phyloP scores from a whole-genome alignment of 768 basidiomycete species.

The Suillus cothurnatus region DNA sequence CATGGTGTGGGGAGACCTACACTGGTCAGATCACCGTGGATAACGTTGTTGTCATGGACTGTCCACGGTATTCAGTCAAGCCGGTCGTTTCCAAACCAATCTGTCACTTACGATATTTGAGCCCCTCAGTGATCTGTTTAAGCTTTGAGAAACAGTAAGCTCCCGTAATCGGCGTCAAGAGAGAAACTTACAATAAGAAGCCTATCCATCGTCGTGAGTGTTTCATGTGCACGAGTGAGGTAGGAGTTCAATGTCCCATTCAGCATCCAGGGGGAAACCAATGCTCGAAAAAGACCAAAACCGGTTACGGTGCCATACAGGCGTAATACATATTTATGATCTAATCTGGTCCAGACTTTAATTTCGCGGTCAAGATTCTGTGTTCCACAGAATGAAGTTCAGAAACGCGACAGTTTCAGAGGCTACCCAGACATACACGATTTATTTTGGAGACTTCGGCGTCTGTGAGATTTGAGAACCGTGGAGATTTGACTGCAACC shows the following conservation, averaged over 20 bases:
- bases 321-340: constrained; percentile 23
- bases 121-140: constrained; percentile 22
- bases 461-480: not conserved
- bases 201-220: constrained; percentile 10
- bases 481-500: constrained; percentile 11
- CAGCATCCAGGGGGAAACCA: constrained; percentile 45
- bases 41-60: constrained; percentile 7
- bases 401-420: not conserved
- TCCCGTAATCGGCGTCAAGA: not conserved
- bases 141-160: constrained; percentile 21
- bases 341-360: constrained; percentile 22
- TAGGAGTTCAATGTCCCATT: constrained; percentile 34
- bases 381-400: not conserved
- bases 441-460: not conserved
- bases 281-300: constrained; percentile 22
- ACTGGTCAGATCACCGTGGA: constrained; percentile 14
- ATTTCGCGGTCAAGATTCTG: constrained; percentile 27
- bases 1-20: not conserved
- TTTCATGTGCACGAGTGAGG: constrained; percentile 18
- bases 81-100: not conserved
- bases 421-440: not conserved
- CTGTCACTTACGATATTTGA: constrained; percentile 21
- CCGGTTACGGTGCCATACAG: constrained; percentile 20
- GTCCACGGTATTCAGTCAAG: not conserved
- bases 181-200: constrained; percentile 19